Conservation (phyloP, 768 basidiomycete species). For the Phlebiopsis gigantea region DNA sequence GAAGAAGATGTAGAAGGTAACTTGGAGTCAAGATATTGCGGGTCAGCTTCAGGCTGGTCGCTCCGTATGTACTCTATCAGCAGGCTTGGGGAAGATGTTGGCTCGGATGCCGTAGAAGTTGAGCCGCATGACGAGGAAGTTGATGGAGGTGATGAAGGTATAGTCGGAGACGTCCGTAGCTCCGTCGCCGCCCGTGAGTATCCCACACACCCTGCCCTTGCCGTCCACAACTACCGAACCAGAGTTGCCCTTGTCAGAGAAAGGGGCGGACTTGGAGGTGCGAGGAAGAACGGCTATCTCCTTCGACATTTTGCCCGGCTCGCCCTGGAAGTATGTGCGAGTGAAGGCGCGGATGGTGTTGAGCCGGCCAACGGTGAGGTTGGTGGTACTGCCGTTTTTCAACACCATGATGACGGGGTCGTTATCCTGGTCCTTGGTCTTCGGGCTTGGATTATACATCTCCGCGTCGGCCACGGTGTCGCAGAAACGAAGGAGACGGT, state of each 20-base stretch:
- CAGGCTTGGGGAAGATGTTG: too few relatives aligned
- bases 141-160: background rate
- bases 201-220: background rate
- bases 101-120: too few relatives aligned
- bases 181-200: background rate
- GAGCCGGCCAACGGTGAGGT: background rate
- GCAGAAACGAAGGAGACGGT: constrained; percentile 17
- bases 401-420: background rate
- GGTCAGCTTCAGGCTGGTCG: too few relatives aligned
- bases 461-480: constrained; percentile 16
- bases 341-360: background rate
- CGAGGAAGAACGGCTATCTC: background rate
- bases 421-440: background rate
- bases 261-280: background rate
- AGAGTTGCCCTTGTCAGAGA: background rate
- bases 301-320: background rate
- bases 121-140: too few relatives aligned
- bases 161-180: background rate
- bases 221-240: background rate
- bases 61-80: too few relatives aligned
- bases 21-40: too few relatives aligned
- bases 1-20: too few relatives aligned
- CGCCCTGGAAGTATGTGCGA: background rate
- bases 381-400: background rate
- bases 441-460: constrained; percentile 13